Conservation (phyloP, 371 early-diverging fungal species). For the Amoeboaphelidium occidentale region DNA sequence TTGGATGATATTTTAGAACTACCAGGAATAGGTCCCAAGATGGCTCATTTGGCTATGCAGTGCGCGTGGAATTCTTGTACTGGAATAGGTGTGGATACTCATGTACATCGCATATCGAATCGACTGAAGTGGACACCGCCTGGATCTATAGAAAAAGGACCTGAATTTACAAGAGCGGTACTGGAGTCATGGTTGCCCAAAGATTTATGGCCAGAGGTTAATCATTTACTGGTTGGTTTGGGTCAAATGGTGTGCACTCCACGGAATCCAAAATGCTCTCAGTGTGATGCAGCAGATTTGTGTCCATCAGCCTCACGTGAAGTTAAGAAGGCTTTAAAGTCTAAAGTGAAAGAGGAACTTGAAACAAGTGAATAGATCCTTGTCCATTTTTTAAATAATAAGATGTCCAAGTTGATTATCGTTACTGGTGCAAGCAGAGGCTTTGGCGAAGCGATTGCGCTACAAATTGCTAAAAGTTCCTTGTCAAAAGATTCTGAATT, state of each 20-base stretch:
- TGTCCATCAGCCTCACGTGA: too few relatives aligned
- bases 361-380: too few relatives aligned
- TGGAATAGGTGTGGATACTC: constrained; percentile 97
- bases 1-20: constrained; percentile 46
- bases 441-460: constrained; percentile 42
- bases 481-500: neutral
- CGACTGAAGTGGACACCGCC: constrained; percentile 57
- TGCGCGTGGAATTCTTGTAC: constrained; percentile 54
- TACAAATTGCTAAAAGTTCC: constrained; percentile 8
- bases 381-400: neutral
- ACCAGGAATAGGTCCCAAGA: constrained; percentile 96
- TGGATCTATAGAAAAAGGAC: neutral
- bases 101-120: constrained; percentile 85
- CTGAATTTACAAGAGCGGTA: neutral
- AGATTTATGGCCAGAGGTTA: constrained; percentile 68
- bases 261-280: constrained; percentile 45
- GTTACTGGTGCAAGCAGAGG: constrained; percentile 64
- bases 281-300: constrained; percentile 49
- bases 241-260: constrained; percentile 75
- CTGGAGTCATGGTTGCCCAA: constrained; percentile 65
- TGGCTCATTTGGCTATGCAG: constrained; percentile 69
- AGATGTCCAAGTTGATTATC: constrained; percentile 17
- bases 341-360: too few relatives aligned
- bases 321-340: too few relatives aligned
- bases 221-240: constrained; percentile 79